Evolutionary conservation across 1,284 basidiomycete species (phyloP), one percentile per base, ranked within the genome.

Genomic region (Cutaneotrichosporon daszewskae): DNA sequence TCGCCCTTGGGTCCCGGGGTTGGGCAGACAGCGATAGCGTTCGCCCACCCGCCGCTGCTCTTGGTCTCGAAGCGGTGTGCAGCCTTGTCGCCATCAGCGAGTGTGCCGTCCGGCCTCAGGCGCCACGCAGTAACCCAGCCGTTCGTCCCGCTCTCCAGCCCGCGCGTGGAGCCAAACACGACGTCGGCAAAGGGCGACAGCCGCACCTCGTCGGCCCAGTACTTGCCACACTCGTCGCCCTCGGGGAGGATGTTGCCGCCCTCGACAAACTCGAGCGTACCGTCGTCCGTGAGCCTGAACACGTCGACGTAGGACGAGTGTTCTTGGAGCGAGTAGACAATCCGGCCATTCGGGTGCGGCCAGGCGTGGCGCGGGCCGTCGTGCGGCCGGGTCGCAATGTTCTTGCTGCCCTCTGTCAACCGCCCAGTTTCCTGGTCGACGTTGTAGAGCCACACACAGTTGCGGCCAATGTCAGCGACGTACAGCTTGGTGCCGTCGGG

Each of bases 21-120:
- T 16, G 68, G 65, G 23, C 64, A 64, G 1, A 66, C 62, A 37
- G 68, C 63, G 23, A 72, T 67, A 0, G 70, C 70, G 44, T 72
- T 72, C 1, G 71, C 71, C 70, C 70, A 72, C 3, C 71, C 71
- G n/a, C 71, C 71, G 3, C 54, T 59, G 0, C 70, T 71, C 3
- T 62, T 58, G 2, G 70, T 71, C 45, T 71, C 53, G 54, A 60
- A 59, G 11, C 48, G 37, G 37, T 55, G 51, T 2, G 45, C 20
- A 5, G 55, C 31, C n/a, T 24, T n/a, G 37, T 42, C 13, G 37
- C 40, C 29, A 24, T 33, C 25, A 5, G 22, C 27, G 33, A 43
- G 32, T 14, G 32, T n/a, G 49, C 49, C 32, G 63, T 52, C 43
- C 4, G 53, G 45, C 19, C 58, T 43, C 9, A 72, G 59, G 11